Percentiles rank a stretch among this genome's conserved stretches.
Conservation (phyloP, 83 land plant species). For the Diphasiastrum complanatum region DNA sequence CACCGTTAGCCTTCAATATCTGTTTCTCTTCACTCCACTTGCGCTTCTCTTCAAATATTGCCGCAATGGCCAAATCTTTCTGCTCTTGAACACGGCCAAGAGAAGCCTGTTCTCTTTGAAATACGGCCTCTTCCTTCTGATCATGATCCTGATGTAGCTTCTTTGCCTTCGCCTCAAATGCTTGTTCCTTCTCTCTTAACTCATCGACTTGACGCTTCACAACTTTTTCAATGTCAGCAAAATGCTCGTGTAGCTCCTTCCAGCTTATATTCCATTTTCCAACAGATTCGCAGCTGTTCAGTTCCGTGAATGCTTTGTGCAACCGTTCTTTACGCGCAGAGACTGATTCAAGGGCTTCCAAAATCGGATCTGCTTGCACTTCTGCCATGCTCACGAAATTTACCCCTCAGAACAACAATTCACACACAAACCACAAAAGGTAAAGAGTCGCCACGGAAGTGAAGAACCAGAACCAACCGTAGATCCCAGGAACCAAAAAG, state of each 20-base stretch:
- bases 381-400: too few relatives aligned
- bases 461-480: too few relatives aligned
- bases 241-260: conserved; percentile 83
- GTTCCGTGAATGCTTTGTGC: too few relatives aligned
- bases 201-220: conserved; percentile 45
- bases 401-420: too few relatives aligned
- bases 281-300: too few relatives aligned
- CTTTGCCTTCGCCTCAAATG: conserved; percentile 44
- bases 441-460: too few relatives aligned
- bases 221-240: conserved; percentile 55
- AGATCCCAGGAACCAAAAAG: too few relatives aligned
- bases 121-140: conserved; percentile 59
- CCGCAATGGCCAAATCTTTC: conserved; percentile 42
- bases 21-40: conserved; percentile 39
- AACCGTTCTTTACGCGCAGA: too few relatives aligned
- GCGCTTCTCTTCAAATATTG: conserved; percentile 38
- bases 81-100: conserved; percentile 40
- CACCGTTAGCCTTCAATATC: conserved; percentile 24
- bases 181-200: conserved; percentile 42
- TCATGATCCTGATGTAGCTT: conserved; percentile 39
- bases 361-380: too few relatives aligned
- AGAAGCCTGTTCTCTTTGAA: conserved; percentile 44
- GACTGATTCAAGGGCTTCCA: too few relatives aligned
- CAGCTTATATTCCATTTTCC: too few relatives aligned
- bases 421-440: too few relatives aligned